Evolutionary conservation across 2,329 filamentous ascomycete species (phyloP), one percentile per base, ranked within the genome.

Genomic region (Sarocladiaceae sp.): DNA sequence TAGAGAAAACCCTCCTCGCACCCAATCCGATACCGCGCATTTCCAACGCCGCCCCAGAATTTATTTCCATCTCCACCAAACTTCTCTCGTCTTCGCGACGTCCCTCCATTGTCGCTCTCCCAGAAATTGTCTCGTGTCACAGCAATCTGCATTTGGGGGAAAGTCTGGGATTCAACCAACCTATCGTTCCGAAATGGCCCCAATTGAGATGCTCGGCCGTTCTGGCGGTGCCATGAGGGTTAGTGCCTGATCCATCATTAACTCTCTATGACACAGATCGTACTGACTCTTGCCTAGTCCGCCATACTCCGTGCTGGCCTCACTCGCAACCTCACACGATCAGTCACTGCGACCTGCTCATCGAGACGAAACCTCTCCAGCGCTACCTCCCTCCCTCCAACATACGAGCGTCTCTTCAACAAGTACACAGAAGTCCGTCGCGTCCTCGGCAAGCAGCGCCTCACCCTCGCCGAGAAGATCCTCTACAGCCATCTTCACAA

Each of bases 391-490:
- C 67, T 76, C 33, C 70, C 75, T 15, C 86, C 88, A 37, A 87
- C 87, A 21, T 96, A 96, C 67, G 74, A 83, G 55, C 89, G 83
- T 65, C 84, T 95, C 43, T 76, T 90, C 60, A 76, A 76, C 58
- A 86, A 83, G 55, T 83, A 95, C 50, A 73, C 79, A 50, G 74
- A 88, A 59, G 90, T 95, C 24, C 75, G 77, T 44, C 76, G 78
- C 44, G 78, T 95, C 9, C 76, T 96, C 26, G 85, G 83, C 40
- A 56, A 66, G 47, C 69, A 72, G 53, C 70, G 73, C 45, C 78
- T 98, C 48, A 96, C 91, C 2, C 78, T 98, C 46, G 89, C 93
- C 51, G 93, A 98, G 69, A 98, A 98, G 78, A 96, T 98, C 58
- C 78, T 98, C 47, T 98, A 97, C 73, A 88, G 90, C 57, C 93